Percentiles rank a stretch among this genome's conserved stretches.
Conservation (phyloP, 176 grass and related monocot genomes). For the Luzula sylvatica region DNA sequence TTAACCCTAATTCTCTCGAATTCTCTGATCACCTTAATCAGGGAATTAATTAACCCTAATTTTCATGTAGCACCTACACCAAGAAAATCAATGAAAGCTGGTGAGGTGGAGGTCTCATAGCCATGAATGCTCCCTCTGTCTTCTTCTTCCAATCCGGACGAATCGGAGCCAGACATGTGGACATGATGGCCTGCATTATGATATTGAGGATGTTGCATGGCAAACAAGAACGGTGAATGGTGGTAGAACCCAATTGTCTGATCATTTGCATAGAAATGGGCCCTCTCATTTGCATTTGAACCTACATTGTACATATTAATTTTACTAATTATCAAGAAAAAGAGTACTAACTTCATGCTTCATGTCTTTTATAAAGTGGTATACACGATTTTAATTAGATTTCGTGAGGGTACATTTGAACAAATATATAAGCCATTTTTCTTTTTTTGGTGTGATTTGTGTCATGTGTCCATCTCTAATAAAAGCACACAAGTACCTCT, state of each 20-base stretch:
- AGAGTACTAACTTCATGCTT: too few relatives aligned
- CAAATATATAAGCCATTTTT: too few relatives aligned
- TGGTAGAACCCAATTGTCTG: conserved; percentile 16
- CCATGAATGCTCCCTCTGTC: conserved; percentile 17
- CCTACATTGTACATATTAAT: not conserved
- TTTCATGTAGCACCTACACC: conserved; percentile 81
- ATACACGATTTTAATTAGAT: too few relatives aligned
- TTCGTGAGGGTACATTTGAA: too few relatives aligned
- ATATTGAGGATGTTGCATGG: conserved; percentile 10
- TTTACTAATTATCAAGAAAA: too few relatives aligned
- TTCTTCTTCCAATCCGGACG: conserved; percentile 17
- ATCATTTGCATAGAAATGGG: conserved; percentile 1
- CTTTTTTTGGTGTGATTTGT: too few relatives aligned
- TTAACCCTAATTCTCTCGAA: too few relatives aligned
- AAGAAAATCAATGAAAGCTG: conserved; percentile 89
- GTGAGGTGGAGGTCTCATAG: conserved; percentile 24
- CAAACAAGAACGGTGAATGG: conserved; percentile 18
- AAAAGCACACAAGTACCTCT: too few relatives aligned
- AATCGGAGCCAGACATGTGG: conserved; percentile 17
- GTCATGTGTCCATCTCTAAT: too few relatives aligned
- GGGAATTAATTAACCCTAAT: too few relatives aligned
- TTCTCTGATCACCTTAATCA: too few relatives aligned
- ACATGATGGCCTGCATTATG: not conserved
- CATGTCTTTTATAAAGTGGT: not conserved
- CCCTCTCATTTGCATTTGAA: conserved; percentile 1